Conservation (phyloP, 2,329 filamentous ascomycete species). For the Dichotomopilus funicola region DNA sequence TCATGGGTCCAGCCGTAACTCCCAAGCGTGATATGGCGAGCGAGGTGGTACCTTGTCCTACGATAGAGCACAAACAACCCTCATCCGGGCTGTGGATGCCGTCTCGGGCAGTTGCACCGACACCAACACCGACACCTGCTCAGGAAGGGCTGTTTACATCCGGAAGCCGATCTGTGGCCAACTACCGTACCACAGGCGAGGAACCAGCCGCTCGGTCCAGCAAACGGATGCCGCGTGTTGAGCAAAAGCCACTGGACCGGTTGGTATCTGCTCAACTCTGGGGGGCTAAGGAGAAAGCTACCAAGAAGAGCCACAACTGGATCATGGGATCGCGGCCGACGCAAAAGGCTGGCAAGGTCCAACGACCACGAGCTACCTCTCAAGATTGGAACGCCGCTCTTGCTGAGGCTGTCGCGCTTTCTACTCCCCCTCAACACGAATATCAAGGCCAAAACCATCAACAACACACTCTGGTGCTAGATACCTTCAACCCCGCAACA, state of each 20-base stretch:
- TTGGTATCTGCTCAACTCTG: slow-evolving; percentile 27
- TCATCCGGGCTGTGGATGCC: no score
- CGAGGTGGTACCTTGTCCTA: no score
- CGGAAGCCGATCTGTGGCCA: slow-evolving; percentile 12
- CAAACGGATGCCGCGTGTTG: slow-evolving; percentile 25
- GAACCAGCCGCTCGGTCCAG: slow-evolving; percentile 30
- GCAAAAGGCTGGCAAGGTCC: not conserved
- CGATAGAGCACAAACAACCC: no score
- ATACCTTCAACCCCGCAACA: slow-evolving; percentile 27
- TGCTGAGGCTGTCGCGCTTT: not conserved
- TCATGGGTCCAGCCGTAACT: no score
- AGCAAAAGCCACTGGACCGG: slow-evolving; percentile 24
- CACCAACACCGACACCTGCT: no score
- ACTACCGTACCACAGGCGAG: slow-evolving; percentile 27
- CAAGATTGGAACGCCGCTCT: slow-evolving; percentile 10
- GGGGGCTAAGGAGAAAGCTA: slow-evolving; percentile 9
- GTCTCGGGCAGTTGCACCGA: no score
- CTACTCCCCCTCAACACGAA: no score
- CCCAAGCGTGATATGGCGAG: no score
- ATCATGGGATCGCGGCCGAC: slow-evolving; percentile 15
- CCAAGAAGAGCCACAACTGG: slow-evolving; percentile 24
- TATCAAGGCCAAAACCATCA: no score
- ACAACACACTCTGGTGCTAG: no score
- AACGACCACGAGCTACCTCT: not conserved
- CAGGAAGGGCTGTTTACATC: slow-evolving; percentile 7